Evolutionary conservation across 352 stramenopile species (phyloP).

Genomic region (Phytophthora cryptogea): DNA sequence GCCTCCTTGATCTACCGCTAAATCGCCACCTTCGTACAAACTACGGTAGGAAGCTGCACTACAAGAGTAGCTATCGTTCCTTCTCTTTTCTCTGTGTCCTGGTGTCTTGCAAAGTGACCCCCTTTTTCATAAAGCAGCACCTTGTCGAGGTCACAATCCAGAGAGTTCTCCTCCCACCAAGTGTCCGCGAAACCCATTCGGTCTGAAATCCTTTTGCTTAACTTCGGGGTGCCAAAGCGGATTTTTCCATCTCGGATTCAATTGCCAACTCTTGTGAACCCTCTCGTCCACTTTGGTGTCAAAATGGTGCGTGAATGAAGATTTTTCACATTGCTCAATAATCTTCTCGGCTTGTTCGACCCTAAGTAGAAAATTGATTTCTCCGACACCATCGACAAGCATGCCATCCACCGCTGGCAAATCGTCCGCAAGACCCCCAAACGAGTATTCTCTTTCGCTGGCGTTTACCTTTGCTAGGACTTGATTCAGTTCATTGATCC

Average conservation of each 20-base stretch:
- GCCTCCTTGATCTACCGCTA: neutral
- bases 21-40: slow-evolving; percentile 9
- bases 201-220: slow-evolving; percentile 1
- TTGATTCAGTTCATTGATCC: too few relatives aligned
- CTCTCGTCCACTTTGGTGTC: slow-evolving; percentile 27
- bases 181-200: slow-evolving; percentile 15
- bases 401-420: slow-evolving; percentile 13
- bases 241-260: neutral
- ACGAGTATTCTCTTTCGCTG: slow-evolving; percentile 11
- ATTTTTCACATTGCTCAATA: slow-evolving; percentile 32
- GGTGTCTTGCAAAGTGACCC: slow-evolving; percentile 44
- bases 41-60: slow-evolving; percentile 36
- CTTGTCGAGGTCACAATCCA: slow-evolving; percentile 38
- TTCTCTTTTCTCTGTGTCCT: slow-evolving; percentile 53
- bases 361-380: slow-evolving; percentile 17
- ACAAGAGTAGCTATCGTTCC: slow-evolving; percentile 54
- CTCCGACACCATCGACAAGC: slow-evolving; percentile 20
- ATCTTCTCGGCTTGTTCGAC: slow-evolving; percentile 9
- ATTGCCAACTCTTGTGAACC: slow-evolving; percentile 29
- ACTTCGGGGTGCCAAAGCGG: slow-evolving; percentile 1
- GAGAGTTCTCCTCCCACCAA: neutral
- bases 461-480: too few relatives aligned
- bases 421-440: slow-evolving; percentile 8
- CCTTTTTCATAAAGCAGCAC: slow-evolving; percentile 47
- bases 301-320: slow-evolving; percentile 20